Percentiles rank a stretch among this genome's conserved stretches.
Evolutionary conservation across 768 basidiomycete genomes (phyloP).

Genomic region (Boletellus ananiceps): DNA sequence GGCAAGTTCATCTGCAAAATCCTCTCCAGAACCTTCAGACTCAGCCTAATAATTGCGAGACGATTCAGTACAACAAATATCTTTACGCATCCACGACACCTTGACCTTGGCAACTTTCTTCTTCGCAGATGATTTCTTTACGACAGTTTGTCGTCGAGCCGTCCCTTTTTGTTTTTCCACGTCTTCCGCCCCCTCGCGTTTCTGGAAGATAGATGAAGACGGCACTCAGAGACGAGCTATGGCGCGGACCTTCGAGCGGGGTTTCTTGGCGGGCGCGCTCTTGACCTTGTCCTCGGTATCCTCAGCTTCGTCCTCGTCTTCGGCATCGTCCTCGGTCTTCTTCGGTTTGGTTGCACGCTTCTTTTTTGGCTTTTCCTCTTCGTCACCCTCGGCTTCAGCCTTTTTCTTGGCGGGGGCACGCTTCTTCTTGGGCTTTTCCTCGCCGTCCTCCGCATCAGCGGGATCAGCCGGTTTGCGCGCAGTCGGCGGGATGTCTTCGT

Average conservation of each 20-base stretch:
- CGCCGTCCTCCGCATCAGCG: slow-evolving; percentile 45
- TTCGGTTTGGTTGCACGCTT: slow-evolving; percentile 30
- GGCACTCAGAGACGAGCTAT: slow-evolving; percentile 5
- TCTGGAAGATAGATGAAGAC: slow-evolving; percentile 21
- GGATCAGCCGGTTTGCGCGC: slow-evolving; percentile 56
- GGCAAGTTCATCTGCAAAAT: slow-evolving; percentile 42
- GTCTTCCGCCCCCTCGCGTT: slow-evolving; percentile 31
- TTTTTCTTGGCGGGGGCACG: slow-evolving; percentile 37
- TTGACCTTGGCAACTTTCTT: slow-evolving; percentile 39
- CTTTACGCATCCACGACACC: not conserved
- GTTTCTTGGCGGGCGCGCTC: slow-evolving; percentile 33
- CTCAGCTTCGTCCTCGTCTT: slow-evolving; percentile 33
- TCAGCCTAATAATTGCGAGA: slow-evolving; percentile 19
- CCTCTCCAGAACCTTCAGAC: slow-evolving; percentile 43
- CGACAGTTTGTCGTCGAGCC: slow-evolving; percentile 40
- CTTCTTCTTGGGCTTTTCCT: slow-evolving; percentile 53
- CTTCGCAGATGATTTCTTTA: slow-evolving; percentile 47
- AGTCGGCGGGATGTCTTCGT: slow-evolving; percentile 76
- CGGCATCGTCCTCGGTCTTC: slow-evolving; percentile 32
- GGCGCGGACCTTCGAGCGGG: slow-evolving; percentile 33
- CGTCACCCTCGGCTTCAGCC: slow-evolving; percentile 31
- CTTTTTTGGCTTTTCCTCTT: slow-evolving; percentile 36
- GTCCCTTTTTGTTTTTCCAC: slow-evolving; percentile 48
- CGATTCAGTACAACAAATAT: not conserved
- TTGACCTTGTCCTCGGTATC: slow-evolving; percentile 27